Evolutionary conservation across 1,284 basidiomycete species (phyloP), one percentile per base, ranked within the genome.

Genomic region (Ustilago cynodontis): DNA sequence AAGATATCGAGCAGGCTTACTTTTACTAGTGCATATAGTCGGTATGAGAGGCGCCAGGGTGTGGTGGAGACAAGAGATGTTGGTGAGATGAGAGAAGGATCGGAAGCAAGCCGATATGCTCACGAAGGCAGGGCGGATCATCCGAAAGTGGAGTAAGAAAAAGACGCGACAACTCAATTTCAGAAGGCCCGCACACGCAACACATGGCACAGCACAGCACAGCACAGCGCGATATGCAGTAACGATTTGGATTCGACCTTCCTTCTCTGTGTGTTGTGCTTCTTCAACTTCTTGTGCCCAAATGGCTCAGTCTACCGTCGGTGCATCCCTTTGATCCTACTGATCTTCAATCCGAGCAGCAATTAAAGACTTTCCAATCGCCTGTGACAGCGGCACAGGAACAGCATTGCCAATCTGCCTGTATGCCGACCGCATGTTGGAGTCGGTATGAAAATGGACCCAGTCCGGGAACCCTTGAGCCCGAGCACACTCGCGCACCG

Each of bases 391-490:
- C 0, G 75, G 75, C 0, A 77, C 47, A 1, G 71, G 60, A 0
- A 77, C 75, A 4, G 71, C 71, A 47, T 77, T 77, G 7, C 75
- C 75, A 13, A 77, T 77, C 67, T 77, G 71, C 14, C 55, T 39
- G 49, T 73, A 69, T 2, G 71, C 75, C 2, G 63, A 72, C 3
- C 11, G 18, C 2, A 77, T 47, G 22, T 61, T 69, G 0, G 24
- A 16, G 28, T 65, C 66, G 10, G 60, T 59, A 6, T 29, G 24
- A 20, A 77, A 77, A 7, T 58, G 50, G 22, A 77, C 58, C 60
- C 62, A 65, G 49, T 77, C 75, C 3, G 75, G 75, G 13, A 77
- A 64, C 39, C 70, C 70, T 54, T 73, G 71, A 1, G 74, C 70
- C 10, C 74, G 49, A 5, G 70, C 74, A 37, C 71, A 72, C 31